A percentile compares a stretch with the other conserved stretches of the same genome.
These are phyloP conservation scores for Paulownia fortunei DNA, from an alignment of 257 asterid genomes.

Conservation along the genomic window DNA sequence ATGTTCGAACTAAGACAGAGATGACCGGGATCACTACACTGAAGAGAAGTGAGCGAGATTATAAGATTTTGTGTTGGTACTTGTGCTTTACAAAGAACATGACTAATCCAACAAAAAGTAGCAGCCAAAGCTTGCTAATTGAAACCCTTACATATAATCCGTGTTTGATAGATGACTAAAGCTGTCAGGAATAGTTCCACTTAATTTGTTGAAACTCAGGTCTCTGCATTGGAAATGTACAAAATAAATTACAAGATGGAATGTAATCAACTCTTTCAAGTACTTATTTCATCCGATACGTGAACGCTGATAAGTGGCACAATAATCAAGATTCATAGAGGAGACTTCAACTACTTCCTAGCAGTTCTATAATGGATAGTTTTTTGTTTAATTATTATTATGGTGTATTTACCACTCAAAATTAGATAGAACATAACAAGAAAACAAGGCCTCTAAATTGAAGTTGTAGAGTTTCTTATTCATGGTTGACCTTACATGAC, in stretches of 20 bases:
- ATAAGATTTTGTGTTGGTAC: no score
- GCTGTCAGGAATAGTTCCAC: slow-evolving; percentile 59
- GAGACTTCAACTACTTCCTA: background rate
- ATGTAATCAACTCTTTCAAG: background rate
- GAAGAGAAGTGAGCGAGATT: no score
- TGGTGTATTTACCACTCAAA: no score
- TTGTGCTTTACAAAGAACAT: no score
- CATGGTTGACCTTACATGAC: no score
- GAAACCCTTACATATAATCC: slow-evolving; percentile 56
- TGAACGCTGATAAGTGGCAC: background rate
- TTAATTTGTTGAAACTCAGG: slow-evolving; percentile 74
- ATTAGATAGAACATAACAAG: no score
- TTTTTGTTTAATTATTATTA: no score
- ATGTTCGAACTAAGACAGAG: no score
- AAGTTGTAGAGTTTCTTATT: no score
- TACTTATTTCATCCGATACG: background rate
- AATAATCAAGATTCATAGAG: background rate
- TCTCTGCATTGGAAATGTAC: slow-evolving; percentile 55
- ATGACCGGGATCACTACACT: no score
- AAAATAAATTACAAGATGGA: background rate
- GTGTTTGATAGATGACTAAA: slow-evolving; percentile 24
- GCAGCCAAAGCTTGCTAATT: background rate
- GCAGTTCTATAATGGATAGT: background rate
- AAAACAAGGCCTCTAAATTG: no score
- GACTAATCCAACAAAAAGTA: background rate